These are phyloP conservation scores for Aspergillus brunneoviolaceus DNA, from an alignment of 2,329 filamentous ascomycete genomes.

Conservation along the genomic window DNA sequence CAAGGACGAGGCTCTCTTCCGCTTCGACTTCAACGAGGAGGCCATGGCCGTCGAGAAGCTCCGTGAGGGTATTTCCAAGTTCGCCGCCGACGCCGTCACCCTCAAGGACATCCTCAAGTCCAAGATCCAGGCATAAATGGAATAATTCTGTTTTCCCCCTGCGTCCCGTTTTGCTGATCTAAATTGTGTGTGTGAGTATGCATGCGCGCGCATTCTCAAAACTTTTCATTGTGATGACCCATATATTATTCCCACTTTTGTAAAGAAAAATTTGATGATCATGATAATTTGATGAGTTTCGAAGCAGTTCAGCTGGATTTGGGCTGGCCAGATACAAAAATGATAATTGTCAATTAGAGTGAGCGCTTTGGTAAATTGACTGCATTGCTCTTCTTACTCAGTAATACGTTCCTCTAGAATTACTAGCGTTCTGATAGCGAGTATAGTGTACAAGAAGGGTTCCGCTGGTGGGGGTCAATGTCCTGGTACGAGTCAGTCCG, in stretches of 20 bases:
- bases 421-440: too few relatives aligned
- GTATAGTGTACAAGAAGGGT: too few relatives aligned
- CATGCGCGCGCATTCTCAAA: not conserved
- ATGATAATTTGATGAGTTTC: conserved; percentile 18
- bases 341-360: conserved; percentile 14
- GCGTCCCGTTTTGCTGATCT: not conserved
- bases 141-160: not conserved
- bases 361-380: too few relatives aligned
- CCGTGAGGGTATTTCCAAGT: conserved; percentile 98
- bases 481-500: not conserved
- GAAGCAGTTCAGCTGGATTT: not conserved
- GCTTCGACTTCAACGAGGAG: conserved; percentile 99
- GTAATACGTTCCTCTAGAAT: not conserved
- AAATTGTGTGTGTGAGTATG: conserved; percentile 1
- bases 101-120: conserved; percentile 88
- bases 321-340: conserved; percentile 25
- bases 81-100: conserved; percentile 90
- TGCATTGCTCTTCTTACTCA: too few relatives aligned
- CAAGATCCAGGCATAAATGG: conserved; percentile 65
- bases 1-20: conserved; percentile 84
- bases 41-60: conserved; percentile 99
- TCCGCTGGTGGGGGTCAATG: not conserved
- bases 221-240: conserved; percentile 4
- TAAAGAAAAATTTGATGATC: conserved; percentile 24
- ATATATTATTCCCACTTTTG: conserved; percentile 16